phyloP scores from a whole-genome alignment of 1,139 yeast genomes.

The Scheffersomyces cryptocercus region DNA sequence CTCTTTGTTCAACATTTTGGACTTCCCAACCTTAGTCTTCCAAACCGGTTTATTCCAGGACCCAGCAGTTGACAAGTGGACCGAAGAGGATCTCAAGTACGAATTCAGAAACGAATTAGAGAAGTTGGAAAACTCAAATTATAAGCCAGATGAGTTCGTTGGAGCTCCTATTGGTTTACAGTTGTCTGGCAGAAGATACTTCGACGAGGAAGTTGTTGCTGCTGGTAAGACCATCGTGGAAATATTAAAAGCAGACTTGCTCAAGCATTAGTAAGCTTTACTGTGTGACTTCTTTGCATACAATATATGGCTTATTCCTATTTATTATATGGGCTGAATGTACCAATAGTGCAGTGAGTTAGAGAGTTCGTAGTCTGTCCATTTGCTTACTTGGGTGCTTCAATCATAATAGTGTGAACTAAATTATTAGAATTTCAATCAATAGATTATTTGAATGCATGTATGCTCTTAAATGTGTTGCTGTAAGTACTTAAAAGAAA shows the following conservation, averaged over 20 bases:
- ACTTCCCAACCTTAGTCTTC: conserved; percentile 59
- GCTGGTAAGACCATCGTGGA: conserved; percentile 29
- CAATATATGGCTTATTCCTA: no score
- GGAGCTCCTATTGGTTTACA: conserved; percentile 58
- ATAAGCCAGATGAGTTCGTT: conserved; percentile 40
- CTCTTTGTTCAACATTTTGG: conserved; percentile 63
- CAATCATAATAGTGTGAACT: no score
- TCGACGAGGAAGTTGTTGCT: conserved; percentile 56
- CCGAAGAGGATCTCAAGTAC: conserved; percentile 25
- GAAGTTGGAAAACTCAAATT: conserved; percentile 37
- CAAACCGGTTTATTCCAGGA: conserved; percentile 67
- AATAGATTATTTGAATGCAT: no score
- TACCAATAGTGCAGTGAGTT: no score
- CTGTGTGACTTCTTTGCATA: not conserved
- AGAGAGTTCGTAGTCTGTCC: no score
- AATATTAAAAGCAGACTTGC: conserved; percentile 27
- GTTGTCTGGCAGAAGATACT: conserved; percentile 51
- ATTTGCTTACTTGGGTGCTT: no score
- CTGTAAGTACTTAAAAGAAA: no score
- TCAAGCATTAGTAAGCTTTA: conserved; percentile 11
- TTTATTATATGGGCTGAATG: no score
- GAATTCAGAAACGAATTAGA: conserved; percentile 46
- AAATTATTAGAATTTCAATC: no score
- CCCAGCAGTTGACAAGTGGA: conserved; percentile 43
- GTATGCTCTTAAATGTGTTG: no score